A percentile compares a stretch with the other conserved stretches of the same genome.
Evolutionary conservation across 208 protist species (phyloP).

Genomic region (Leishmania guyanensis): DNA sequence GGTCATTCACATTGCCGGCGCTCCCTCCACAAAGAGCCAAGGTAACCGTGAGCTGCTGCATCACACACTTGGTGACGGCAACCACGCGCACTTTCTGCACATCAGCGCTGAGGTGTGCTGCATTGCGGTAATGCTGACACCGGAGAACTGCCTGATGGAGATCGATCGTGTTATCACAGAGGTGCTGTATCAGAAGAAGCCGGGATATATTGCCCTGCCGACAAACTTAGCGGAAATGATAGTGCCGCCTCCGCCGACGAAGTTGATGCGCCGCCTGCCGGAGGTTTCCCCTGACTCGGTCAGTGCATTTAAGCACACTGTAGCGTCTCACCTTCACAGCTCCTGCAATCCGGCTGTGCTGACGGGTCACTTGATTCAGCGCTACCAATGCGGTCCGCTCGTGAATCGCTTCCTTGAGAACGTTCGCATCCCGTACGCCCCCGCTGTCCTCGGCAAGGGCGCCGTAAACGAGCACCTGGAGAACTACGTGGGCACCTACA

Average conservation of each 20-base stretch:
- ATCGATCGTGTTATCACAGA: conserved; percentile 60
- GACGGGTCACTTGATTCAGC: conserved; percentile 46
- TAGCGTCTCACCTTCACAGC: conserved; percentile 16
- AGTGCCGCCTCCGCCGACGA: conserved; percentile 35
- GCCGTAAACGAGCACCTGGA: conserved; percentile 43
- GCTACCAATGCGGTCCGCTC: conserved; percentile 20
- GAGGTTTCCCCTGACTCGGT: conserved; percentile 32
- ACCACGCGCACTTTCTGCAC: conserved; percentile 42
- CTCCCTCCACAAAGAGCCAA: conserved; percentile 29
- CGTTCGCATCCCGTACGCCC: conserved; percentile 46
- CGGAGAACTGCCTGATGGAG: conserved; percentile 46
- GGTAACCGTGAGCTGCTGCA: conserved; percentile 39
- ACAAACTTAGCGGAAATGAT: conserved; percentile 40
- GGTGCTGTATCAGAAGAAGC: conserved; percentile 54
- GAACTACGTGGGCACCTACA: conserved; percentile 62
- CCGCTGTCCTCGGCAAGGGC: conserved; percentile 46
- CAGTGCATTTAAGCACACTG: conserved; percentile 34
- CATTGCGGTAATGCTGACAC: conserved; percentile 40
- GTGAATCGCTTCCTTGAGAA: conserved; percentile 21
- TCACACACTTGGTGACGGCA: conserved; percentile 58
- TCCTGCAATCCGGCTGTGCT: conserved; percentile 39
- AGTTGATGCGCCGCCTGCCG: conserved; percentile 31
- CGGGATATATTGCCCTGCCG: conserved; percentile 53
- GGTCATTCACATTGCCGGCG: conserved; percentile 57
- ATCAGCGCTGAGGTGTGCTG: conserved; percentile 46